phyloP scores from a whole-genome alignment of 2,329 filamentous ascomycete genomes.

The Penicillium fuscoglaucum region DNA sequence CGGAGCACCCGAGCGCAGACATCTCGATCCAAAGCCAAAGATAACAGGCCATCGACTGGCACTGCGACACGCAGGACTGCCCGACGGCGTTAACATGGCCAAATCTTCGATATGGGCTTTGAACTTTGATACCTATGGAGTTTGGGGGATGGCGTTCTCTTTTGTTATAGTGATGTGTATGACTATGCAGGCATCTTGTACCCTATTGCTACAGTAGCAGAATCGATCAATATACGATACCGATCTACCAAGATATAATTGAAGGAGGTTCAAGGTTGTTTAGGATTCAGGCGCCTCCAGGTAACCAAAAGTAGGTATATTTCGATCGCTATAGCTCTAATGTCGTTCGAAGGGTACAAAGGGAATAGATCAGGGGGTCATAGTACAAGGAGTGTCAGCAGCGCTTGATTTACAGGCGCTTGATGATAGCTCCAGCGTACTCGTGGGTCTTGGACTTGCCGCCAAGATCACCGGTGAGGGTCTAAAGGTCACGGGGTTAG shows the following conservation, averaged over 20 bases:
- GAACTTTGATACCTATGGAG: conserved; percentile 31
- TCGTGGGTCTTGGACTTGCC: conserved; percentile 95
- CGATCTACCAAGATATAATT: neutral
- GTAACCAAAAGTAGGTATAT: conserved; percentile 38
- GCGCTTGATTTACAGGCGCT: conserved; percentile 50
- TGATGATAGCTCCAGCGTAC: conserved; percentile 90
- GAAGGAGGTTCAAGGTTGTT: neutral
- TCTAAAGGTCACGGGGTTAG: conserved; percentile 39
- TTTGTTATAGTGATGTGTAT: conserved; percentile 5
- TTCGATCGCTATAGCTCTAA: conserved; percentile 41
- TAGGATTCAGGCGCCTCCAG: conserved; percentile 23
- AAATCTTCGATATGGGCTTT: conserved; percentile 4
- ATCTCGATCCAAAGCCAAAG: conserved; percentile 38
- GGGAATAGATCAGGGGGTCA: conserved; percentile 34
- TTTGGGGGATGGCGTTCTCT: conserved; percentile 14
- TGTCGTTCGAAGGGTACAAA: conserved; percentile 40
- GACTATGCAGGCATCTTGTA: conserved; percentile 3
- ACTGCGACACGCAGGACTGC: conserved; percentile 40
- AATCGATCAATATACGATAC: neutral
- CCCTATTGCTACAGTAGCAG: neutral
- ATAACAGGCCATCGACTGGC: conserved; percentile 34
- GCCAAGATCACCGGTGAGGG: conserved; percentile 91
- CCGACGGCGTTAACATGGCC: conserved; percentile 32
- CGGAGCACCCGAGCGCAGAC: conserved; percentile 40
- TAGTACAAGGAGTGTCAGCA: conserved; percentile 36